Conservation (phyloP, 2,329 filamentous ascomycete species). For the Aspergillus proliferans region DNA sequence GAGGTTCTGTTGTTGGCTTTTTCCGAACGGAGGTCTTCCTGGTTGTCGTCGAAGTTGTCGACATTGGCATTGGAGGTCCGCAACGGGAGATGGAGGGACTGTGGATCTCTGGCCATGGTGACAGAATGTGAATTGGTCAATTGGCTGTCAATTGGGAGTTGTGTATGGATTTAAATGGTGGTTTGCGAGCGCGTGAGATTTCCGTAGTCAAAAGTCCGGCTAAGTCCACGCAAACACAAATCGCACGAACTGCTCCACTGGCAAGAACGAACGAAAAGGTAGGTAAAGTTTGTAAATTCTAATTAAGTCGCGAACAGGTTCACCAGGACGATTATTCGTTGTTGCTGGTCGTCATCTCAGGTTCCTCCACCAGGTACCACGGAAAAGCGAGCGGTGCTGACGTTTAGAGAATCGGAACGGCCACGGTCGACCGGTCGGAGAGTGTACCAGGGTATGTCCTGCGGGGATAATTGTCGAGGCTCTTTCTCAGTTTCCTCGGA, state of each 20-base stretch:
- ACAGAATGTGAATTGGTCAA: not conserved
- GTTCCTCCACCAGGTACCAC: not conserved
- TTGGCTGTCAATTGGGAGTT: not conserved
- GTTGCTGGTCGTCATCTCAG: not conserved
- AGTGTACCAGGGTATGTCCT: too few relatives aligned
- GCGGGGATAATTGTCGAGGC: too few relatives aligned
- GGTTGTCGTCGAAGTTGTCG: not conserved
- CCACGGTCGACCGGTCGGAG: not conserved
- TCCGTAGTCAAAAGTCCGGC: too few relatives aligned
- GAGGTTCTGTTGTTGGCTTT: conserved; percentile 17
- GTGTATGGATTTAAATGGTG: too few relatives aligned
- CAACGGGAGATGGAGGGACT: conserved; percentile 10
- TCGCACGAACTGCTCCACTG: not conserved
- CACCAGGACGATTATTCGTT: not conserved
- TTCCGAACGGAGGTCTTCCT: conserved; percentile 3
- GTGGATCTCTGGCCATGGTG: conserved; percentile 2
- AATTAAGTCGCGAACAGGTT: too few relatives aligned
- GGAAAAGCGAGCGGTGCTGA: not conserved
- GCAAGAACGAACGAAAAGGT: not conserved
- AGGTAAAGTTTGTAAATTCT: too few relatives aligned
- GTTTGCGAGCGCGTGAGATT: too few relatives aligned
- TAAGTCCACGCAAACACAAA: too few relatives aligned
- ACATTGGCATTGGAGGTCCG: conserved; percentile 14
- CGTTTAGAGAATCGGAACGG: not conserved
- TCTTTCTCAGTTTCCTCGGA: too few relatives aligned